A percentile compares a stretch with the other conserved stretches of the same genome.
Conservation (phyloP, 1,284 basidiomycete genomes). For the Mycena citricolor region DNA sequence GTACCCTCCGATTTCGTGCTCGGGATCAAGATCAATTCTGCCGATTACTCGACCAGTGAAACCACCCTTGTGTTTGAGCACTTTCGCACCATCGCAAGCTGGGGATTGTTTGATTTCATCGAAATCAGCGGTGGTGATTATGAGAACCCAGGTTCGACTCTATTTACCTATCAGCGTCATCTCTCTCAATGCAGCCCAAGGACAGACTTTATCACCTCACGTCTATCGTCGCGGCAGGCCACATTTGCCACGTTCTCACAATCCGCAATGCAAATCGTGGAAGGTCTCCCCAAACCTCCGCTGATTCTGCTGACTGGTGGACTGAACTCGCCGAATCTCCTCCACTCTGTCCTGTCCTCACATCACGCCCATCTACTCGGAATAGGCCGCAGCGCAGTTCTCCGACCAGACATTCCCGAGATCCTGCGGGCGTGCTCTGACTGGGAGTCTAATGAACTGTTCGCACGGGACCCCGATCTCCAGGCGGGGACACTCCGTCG, state of each 20-base stretch:
- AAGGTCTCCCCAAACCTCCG: slow-evolving; percentile 41
- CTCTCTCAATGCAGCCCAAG: slow-evolving; percentile 3
- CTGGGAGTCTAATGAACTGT: slow-evolving; percentile 32
- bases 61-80: slow-evolving; percentile 62
- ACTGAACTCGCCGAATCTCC: slow-evolving; percentile 59
- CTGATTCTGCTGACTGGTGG: slow-evolving; percentile 82
- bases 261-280: slow-evolving; percentile 45
- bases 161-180: background rate
- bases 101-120: slow-evolving; percentile 75
- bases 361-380: slow-evolving; percentile 74
- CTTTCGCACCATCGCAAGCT: slow-evolving; percentile 60
- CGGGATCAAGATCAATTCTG: slow-evolving; percentile 86
- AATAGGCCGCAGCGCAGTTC: slow-evolving; percentile 68
- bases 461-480: slow-evolving; percentile 40
- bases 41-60: slow-evolving; percentile 70
- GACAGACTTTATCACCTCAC: slow-evolving; percentile 43
- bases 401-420: slow-evolving; percentile 62
- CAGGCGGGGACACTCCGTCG: slow-evolving; percentile 26
- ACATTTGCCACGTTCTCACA: slow-evolving; percentile 64
- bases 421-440: slow-evolving; percentile 31
- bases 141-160: slow-evolving; percentile 64
- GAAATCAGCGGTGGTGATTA: slow-evolving; percentile 90
- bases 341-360: slow-evolving; percentile 52
- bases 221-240: slow-evolving; percentile 48
- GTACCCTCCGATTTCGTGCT: slow-evolving; percentile 68